Evolutionary conservation across 306 rosid species (phyloP).

Genomic region (Fragaria ananassa): DNA sequence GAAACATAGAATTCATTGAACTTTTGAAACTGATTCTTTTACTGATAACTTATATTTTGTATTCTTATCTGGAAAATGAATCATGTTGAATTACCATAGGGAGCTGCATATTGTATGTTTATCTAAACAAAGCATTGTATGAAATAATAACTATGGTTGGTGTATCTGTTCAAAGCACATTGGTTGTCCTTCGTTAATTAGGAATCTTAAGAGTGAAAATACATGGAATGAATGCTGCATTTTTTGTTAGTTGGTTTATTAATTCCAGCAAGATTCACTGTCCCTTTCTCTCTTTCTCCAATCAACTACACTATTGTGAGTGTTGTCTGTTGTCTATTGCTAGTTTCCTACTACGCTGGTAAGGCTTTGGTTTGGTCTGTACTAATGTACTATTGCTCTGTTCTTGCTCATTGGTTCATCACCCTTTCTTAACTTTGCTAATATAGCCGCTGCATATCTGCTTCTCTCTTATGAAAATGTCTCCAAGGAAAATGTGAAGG

Average conservation of each 20-base stretch:
- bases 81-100: not conserved
- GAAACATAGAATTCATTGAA: not conserved
- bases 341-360: not conserved
- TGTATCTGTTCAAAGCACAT: not conserved
- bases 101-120: not conserved
- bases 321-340: not conserved
- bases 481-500: not conserved
- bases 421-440: not conserved
- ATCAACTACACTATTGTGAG: not conserved
- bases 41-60: not conserved
- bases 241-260: not conserved
- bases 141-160: not conserved
- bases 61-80: not conserved
- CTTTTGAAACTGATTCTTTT: conserved; percentile 9
- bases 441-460: not conserved
- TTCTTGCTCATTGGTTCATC: not conserved
- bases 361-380: not conserved
- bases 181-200: not conserved
- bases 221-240: not conserved
- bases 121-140: not conserved
- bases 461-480: not conserved
- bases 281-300: not conserved
- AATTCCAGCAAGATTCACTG: not conserved
- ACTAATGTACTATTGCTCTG: not conserved
- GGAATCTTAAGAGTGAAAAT: not conserved